phyloP scores from a whole-genome alignment of 1,284 basidiomycete species.

The Golubevia sp. region DNA sequence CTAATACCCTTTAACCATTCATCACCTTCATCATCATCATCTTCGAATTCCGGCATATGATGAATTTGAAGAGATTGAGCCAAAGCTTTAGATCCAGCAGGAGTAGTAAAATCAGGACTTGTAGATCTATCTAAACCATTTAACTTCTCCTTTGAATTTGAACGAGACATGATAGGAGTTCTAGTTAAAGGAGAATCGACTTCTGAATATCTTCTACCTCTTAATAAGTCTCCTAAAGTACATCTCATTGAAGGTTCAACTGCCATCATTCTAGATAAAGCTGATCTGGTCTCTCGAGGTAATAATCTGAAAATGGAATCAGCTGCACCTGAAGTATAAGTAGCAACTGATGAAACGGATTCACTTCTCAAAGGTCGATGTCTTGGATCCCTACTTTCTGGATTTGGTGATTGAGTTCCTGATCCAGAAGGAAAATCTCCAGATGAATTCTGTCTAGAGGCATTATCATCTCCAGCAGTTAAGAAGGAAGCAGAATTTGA shows the following conservation, averaged over 20 bases:
- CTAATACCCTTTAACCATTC: slow-evolving; percentile 62
- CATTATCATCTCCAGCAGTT: too few relatives aligned
- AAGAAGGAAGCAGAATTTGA: too few relatives aligned
- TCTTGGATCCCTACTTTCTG: too few relatives aligned
- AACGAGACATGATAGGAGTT: slow-evolving; percentile 46
- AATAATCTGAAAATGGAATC: slow-evolving; percentile 97
- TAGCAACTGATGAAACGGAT: slow-evolving; percentile 47
- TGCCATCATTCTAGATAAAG: slow-evolving; percentile 89
- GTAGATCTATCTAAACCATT: slow-evolving; percentile 12
- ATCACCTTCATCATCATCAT: slow-evolving; percentile 62
- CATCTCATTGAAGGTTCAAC: slow-evolving; percentile 86
- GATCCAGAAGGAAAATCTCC: too few relatives aligned
- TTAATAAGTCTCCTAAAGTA: slow-evolving; percentile 88
- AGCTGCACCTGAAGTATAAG: slow-evolving; percentile 81
- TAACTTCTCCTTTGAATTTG: slow-evolving; percentile 8
- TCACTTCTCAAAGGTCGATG: too few relatives aligned
- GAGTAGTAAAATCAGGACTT: background rate
- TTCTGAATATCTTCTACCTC: slow-evolving; percentile 67
- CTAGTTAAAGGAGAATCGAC: slow-evolving; percentile 39
- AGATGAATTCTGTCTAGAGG: too few relatives aligned
- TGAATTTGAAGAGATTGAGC: background rate
- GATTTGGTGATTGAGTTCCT: too few relatives aligned
- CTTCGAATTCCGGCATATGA: slow-evolving; percentile 29
- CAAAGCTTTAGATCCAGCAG: background rate
- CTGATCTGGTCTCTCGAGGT: slow-evolving; percentile 78